Base-by-base conservation (phyloP, 768 basidiomycete species). In the Suillus occidentalis region DNA sequence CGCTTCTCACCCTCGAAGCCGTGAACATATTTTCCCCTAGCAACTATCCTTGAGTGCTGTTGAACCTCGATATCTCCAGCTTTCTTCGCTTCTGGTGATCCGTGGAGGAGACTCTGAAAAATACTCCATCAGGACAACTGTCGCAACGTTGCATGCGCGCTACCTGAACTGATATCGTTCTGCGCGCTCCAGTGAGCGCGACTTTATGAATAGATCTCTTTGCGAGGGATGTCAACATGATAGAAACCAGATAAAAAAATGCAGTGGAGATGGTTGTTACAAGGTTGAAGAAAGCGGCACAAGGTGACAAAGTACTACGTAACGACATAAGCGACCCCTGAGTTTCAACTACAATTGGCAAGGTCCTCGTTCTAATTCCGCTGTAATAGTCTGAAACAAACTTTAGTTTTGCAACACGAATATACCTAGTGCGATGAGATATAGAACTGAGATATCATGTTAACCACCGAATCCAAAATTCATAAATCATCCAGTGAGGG, bases 1-100 rank as follows among this genome's bases (percentile, higher is more conserved):
- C 42, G 63, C 49, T 52, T 16, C 65, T 59, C 72, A 95, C 95
- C 84, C 79, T 95, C 92, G 69, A 97, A 88, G 14, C 89, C 92
- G 75, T 97, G 95, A 40, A 96, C 84, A 74, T 95, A 96, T 83
- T 99, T 99, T 55, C 95, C 94, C 65, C 97, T 82, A 40, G 93
- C 97, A 47, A 99, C 90, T 9, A 96, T 78, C 70, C 88, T 85
- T 2, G 94, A 95, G 75, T 99, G 95, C 72, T 96, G 92, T 63
- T 86, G 85, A 53, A 84, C 79, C 64, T 90, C 89, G 43, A 87
- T 78, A 59, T 92, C 91, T 47, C 94, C 92, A 52, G 89, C 92
- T 71, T 84, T 83, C 78, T 92, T 91, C 53, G 96, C 96, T 72
- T 95, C 89, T 55, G 89, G 88, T 37, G 94, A 95, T n/a, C 97